Conservation (phyloP, 2,329 filamentous ascomycete species). For the Fusarium bactridioides region DNA sequence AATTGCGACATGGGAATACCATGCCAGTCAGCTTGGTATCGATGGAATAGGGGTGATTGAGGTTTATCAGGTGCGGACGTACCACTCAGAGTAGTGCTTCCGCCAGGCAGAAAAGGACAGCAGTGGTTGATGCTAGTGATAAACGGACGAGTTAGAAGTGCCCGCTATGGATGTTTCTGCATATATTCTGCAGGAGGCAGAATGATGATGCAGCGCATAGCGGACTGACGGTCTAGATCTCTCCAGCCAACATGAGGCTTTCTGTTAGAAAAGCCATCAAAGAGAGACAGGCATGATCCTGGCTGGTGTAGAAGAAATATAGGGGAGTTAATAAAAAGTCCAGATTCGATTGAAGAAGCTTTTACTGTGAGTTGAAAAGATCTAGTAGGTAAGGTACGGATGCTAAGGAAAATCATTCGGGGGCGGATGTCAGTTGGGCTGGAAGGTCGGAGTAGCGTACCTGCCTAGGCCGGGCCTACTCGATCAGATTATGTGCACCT, state of each 20-base stretch:
- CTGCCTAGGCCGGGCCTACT: not conserved
- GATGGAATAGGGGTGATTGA: constrained; percentile 32
- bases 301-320: not conserved
- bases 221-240: constrained; percentile 29
- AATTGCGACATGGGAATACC: constrained; percentile 27
- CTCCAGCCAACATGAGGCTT: constrained; percentile 4
- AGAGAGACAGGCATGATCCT: constrained; percentile 12
- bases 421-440: not conserved
- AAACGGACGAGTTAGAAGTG: constrained; percentile 7
- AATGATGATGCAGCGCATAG: constrained; percentile 20
- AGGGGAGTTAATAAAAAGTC: not conserved
- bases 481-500: not conserved
- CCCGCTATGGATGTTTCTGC: constrained; percentile 24
- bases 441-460: not conserved
- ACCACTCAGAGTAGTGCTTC: constrained; percentile 7
- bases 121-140: constrained; percentile 10
- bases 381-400: not conserved
- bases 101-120: not conserved
- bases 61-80: constrained; percentile 14
- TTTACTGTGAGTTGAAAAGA: not conserved
- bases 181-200: constrained; percentile 20
- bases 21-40: constrained; percentile 10
- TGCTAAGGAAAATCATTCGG: not conserved
- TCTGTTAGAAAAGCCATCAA: not conserved
- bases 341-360: not conserved